A percentile compares a stretch with the other conserved stretches of the same genome.
These are phyloP conservation scores for Septoria linicola DNA, from an alignment of 2,329 filamentous ascomycete species.

Conservation along the genomic window DNA sequence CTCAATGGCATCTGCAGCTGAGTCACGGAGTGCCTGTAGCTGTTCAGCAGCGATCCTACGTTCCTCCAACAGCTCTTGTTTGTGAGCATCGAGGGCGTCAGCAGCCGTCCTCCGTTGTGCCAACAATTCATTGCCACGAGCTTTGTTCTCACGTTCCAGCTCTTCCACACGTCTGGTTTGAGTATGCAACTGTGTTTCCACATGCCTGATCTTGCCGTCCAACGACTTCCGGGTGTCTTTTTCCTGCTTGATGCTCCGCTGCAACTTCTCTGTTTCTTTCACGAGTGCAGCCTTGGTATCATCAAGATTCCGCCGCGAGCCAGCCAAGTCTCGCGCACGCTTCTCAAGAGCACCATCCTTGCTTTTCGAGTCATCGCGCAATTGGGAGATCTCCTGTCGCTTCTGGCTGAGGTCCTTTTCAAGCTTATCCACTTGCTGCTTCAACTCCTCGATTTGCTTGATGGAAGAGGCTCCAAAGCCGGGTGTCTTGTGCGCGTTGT, in stretches of 20 bases:
- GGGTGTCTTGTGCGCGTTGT: conserved; percentile 1
- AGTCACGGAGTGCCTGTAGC: conserved; percentile 3
- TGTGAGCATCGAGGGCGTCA: neutral
- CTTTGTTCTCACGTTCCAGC: neutral
- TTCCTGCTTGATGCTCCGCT: neutral
- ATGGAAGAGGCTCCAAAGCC: conserved; percentile 2
- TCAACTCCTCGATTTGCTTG: neutral
- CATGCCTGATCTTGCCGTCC: neutral
- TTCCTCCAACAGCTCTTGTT: neutral
- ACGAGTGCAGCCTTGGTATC: neutral
- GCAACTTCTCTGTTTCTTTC: conserved; percentile 1
- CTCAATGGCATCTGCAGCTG: conserved; percentile 7
- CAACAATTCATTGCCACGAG: neutral
- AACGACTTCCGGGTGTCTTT: neutral
- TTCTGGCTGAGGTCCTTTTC: neutral
- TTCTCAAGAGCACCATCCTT: neutral
- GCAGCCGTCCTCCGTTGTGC: neutral
- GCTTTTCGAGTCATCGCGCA: neutral
- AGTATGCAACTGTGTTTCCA: too few relatives aligned
- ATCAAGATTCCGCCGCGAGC: neutral
- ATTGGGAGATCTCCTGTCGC: neutral
- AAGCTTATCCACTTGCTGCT: neutral
- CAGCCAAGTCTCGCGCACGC: neutral
- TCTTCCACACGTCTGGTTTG: neutral
- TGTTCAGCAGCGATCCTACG: neutral